Conservation (phyloP, 2,329 filamentous ascomycete species). For the Elsinoe arachidis region DNA sequence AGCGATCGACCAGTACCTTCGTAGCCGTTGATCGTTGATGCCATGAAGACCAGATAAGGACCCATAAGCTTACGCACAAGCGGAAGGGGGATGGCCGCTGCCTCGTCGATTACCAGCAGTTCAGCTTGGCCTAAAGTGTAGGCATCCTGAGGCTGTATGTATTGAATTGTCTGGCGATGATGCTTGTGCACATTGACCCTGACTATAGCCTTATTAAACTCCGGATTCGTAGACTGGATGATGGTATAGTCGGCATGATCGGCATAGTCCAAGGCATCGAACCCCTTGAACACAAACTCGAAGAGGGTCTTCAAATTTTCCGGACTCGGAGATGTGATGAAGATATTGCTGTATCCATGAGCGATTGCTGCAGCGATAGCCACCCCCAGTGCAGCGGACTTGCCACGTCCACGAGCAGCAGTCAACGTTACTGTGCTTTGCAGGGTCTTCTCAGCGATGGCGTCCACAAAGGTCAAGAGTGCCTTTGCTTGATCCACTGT, state of each 20-base stretch:
- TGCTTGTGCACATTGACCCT: constrained; percentile 90
- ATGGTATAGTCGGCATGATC: constrained; percentile 98
- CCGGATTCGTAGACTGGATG: constrained; percentile 93
- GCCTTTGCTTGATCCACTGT: constrained; percentile 96
- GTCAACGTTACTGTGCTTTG: constrained; percentile 89
- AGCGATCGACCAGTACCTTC: constrained; percentile 93
- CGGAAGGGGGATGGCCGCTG: constrained; percentile 88
- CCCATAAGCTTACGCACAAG: constrained; percentile 91
- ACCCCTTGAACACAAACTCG: constrained; percentile 97
- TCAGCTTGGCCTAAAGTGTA: constrained; percentile 94
- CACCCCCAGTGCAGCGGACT: constrained; percentile 90
- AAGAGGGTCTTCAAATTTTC: constrained; percentile 98
- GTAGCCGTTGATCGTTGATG: constrained; percentile 97
- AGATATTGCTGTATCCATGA: constrained; percentile 97
- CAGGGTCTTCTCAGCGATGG: constrained; percentile 91
- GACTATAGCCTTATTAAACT: constrained; percentile 98
- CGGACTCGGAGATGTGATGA: constrained; percentile 94
- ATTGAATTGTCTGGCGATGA: constrained; percentile 96
- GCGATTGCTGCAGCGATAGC: constrained; percentile 90
- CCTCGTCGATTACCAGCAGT: constrained; percentile 91
- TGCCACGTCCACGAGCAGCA: constrained; percentile 87
- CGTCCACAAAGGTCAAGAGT: constrained; percentile 91
- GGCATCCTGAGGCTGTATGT: constrained; percentile 92
- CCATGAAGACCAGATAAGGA: constrained; percentile 97
- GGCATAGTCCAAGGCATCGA: constrained; percentile 85